Evolutionary conservation across 2,329 filamentous ascomycete species (phyloP).

Genomic region (Albifimbria verrucaria): DNA sequence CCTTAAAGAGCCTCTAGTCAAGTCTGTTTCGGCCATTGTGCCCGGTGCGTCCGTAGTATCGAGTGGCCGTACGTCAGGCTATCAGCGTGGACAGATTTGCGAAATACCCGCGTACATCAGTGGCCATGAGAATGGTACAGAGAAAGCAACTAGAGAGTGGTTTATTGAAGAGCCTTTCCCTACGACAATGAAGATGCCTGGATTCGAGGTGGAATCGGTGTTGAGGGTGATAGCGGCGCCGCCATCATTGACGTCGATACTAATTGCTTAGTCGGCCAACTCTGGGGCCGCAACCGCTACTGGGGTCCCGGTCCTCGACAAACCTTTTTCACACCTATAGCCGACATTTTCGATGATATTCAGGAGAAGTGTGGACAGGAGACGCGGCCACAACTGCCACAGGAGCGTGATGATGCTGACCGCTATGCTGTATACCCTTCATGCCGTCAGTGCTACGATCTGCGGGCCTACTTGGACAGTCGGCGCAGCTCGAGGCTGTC

Average conservation of each 20-base stretch:
- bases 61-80: conserved; percentile 41
- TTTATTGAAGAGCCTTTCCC: conserved; percentile 38
- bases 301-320: conserved; percentile 37
- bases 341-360: conserved; percentile 43
- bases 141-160: conserved; percentile 42
- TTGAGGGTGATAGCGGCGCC: conserved; percentile 42
- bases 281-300: conserved; percentile 43
- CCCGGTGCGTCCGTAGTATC: conserved; percentile 35
- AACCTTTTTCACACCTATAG: conserved; percentile 41
- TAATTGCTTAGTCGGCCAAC: conserved; percentile 36
- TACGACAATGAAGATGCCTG: conserved; percentile 38
- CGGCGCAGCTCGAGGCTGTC: conserved; percentile 39
- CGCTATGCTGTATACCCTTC: conserved; percentile 36
- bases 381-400: conserved; percentile 35
- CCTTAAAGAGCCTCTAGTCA: conserved; percentile 28
- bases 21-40: conserved; percentile 22
- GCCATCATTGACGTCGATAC: conserved; percentile 38
- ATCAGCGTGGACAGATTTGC: conserved; percentile 38
- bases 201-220: conserved; percentile 43
- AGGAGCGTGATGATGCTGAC: conserved; percentile 37
- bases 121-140: conserved; percentile 35
- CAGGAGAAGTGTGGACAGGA: conserved; percentile 40
- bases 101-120: conserved; percentile 41
- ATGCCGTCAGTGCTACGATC: conserved; percentile 39
- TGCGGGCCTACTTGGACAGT: conserved; percentile 36